Evolutionary conservation across 2,329 filamentous ascomycete species (phyloP).

Genomic region (Plectosphaerella plurivora): DNA sequence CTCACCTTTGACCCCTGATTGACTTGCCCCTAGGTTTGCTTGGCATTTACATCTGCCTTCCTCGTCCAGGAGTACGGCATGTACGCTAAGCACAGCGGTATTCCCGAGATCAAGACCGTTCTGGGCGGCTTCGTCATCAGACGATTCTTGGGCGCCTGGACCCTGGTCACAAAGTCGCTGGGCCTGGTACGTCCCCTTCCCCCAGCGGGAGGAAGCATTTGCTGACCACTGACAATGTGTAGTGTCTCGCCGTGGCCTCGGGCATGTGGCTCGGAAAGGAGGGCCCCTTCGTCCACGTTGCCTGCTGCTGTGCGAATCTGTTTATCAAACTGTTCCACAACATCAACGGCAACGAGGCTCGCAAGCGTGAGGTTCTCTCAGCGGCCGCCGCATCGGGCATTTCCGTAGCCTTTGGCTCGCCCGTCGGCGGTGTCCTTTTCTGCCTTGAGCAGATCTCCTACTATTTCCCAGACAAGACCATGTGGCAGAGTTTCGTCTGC

Average conservation of each 20-base stretch:
- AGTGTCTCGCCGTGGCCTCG: conserved; percentile 88
- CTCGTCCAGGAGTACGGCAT: conserved; percentile 80
- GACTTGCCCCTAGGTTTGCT: conserved; percentile 53
- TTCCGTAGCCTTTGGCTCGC: conserved; percentile 89
- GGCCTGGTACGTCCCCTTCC: conserved; percentile 59
- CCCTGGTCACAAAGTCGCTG: conserved; percentile 81
- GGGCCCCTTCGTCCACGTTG: conserved; percentile 90
- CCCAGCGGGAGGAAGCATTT: conserved; percentile 1
- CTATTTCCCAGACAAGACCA: conserved; percentile 98
- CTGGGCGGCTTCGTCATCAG: conserved; percentile 90
- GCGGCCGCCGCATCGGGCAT: conserved; percentile 90
- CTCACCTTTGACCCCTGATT: not conserved
- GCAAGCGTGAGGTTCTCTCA: conserved; percentile 89
- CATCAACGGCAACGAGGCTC: conserved; percentile 85
- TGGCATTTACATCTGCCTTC: conserved; percentile 72
- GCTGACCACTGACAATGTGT: conserved; percentile 18
- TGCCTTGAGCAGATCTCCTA: conserved; percentile 96
- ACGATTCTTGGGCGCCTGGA: conserved; percentile 83
- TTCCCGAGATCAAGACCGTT: conserved; percentile 96
- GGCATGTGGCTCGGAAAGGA: conserved; percentile 97
- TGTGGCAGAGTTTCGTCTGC: conserved; percentile 99
- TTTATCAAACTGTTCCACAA: conserved; percentile 85
- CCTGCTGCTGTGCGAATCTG: conserved; percentile 91
- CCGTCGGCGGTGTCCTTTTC: conserved; percentile 91
- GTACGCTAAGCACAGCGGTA: conserved; percentile 91